Evolutionary conservation across 306 rosid species (phyloP).

Genomic region (Dicorynia guianensis): DNA sequence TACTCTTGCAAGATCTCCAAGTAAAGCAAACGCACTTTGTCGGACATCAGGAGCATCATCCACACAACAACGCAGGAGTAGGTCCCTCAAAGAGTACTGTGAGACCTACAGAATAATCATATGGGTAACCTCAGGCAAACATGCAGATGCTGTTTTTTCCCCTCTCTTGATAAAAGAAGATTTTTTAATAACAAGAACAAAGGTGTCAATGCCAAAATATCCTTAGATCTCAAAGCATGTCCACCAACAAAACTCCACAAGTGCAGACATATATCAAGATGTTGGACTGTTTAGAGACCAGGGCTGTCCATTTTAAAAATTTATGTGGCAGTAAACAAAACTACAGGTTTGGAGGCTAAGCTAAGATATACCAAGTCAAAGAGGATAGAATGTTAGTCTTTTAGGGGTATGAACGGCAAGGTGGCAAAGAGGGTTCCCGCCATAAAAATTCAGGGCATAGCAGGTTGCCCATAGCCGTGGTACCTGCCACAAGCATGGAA

Average conservation of each 20-base stretch:
- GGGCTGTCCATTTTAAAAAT: constrained; percentile 29
- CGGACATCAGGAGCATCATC: constrained; percentile 96
- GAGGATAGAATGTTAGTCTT: not conserved
- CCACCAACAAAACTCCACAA: no score
- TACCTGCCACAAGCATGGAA: no score
- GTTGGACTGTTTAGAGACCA: constrained; percentile 17
- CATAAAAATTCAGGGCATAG: no score
- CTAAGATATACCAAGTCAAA: not conserved
- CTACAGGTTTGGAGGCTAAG: not conserved
- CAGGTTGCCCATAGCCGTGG: no score
- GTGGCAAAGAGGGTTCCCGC: no score
- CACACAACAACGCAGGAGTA: constrained; percentile 84
- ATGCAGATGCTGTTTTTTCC: not conserved
- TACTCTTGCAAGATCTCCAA: constrained; percentile 99
- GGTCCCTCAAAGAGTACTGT: constrained; percentile 80
- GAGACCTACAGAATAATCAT: constrained; percentile 66
- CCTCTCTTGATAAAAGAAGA: no score
- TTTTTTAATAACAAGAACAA: no score
- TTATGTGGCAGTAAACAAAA: not conserved
- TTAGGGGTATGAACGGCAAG: not conserved
- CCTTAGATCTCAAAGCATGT: no score
- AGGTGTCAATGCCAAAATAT: no score
- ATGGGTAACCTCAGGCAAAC: constrained; percentile 33
- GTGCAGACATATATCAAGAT: constrained; percentile 14
- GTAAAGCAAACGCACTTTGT: constrained; percentile 95